Percentiles rank a stretch among this genome's conserved stretches.
Conservation (phyloP, 768 basidiomycete species). For the Phylloporus sp. region DNA sequence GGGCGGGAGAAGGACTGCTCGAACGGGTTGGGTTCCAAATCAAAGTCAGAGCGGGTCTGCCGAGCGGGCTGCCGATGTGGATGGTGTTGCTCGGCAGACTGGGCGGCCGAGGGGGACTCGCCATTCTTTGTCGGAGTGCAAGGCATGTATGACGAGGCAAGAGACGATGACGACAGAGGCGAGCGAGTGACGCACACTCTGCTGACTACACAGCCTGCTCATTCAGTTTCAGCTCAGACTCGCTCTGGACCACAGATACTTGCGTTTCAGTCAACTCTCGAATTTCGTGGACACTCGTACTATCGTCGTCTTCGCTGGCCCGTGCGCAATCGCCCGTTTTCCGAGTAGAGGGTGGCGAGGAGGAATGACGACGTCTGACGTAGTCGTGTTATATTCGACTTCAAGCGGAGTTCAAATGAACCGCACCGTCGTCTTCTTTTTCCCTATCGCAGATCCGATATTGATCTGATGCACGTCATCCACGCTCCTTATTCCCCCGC, state of each 20-base stretch:
- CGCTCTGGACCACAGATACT: conserved; percentile 19
- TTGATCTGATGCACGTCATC: conserved; percentile 33
- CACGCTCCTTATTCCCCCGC: conserved; percentile 21
- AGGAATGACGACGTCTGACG: conserved; percentile 41
- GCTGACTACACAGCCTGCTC: conserved; percentile 20
- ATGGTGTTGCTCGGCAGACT: conserved; percentile 11
- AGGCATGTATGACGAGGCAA: conserved; percentile 25
- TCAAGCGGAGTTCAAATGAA: conserved; percentile 38
- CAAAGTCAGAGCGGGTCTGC: conserved; percentile 61
- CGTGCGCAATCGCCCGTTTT: conserved; percentile 28
- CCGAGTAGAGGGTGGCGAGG: conserved; percentile 30
- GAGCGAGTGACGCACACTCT: conserved; percentile 13
- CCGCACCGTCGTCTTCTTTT: conserved; percentile 6
- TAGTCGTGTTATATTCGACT: conserved; percentile 41
- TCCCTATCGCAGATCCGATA: conserved; percentile 34
- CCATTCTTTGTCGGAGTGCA: conserved; percentile 30
- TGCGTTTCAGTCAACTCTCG: conserved; percentile 17
- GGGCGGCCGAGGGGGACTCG: conserved; percentile 30
- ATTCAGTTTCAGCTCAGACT: conserved; percentile 17
- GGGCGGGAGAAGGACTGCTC: conserved; percentile 85
- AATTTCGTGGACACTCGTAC: background rate
- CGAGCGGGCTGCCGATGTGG: conserved; percentile 24
- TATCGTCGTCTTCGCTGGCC: conserved; percentile 22
- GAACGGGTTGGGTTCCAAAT: conserved; percentile 87
- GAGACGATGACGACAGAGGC: conserved; percentile 29